phyloP scores from a whole-genome alignment of 495 filamentous ascomycete genomes.

The Penicillium angulare region DNA sequence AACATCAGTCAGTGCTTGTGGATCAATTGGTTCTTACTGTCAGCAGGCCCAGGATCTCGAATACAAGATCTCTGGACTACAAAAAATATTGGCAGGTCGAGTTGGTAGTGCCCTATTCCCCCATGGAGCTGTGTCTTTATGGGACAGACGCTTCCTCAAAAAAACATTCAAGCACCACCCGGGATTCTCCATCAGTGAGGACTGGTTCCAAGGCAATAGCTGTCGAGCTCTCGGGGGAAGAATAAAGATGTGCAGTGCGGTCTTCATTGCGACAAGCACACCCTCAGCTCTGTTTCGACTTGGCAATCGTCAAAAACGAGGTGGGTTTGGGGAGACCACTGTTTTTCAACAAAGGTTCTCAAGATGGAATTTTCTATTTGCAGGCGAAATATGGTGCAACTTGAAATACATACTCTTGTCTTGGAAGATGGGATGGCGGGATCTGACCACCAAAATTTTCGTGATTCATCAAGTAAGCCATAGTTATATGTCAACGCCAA shows the following conservation, averaged over 20 bases:
- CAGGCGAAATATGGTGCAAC: background rate
- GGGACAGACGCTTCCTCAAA: background rate
- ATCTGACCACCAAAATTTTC: background rate
- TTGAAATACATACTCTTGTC: background rate
- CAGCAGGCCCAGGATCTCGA: background rate
- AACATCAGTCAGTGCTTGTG: background rate
- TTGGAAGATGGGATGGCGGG: background rate
- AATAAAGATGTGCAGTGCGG: background rate
- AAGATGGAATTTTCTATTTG: background rate
- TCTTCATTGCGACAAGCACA: background rate
- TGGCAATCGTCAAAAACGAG: background rate
- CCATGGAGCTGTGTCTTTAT: background rate
- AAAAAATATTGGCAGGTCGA: background rate
- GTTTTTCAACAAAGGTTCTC: background rate
- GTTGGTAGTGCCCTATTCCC: background rate
- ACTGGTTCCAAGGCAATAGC: background rate
- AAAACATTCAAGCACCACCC: background rate
- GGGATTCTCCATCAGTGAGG: background rate
- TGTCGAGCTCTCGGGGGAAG: background rate
- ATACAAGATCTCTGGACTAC: background rate
- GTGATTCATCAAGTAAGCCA: background rate
- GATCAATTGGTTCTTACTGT: background rate
- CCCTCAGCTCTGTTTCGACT: background rate
- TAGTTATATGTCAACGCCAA: background rate
- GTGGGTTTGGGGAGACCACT: background rate